Conservation (phyloP, 2,329 filamentous ascomycete genomes). For the Niveomyces coronatus region DNA sequence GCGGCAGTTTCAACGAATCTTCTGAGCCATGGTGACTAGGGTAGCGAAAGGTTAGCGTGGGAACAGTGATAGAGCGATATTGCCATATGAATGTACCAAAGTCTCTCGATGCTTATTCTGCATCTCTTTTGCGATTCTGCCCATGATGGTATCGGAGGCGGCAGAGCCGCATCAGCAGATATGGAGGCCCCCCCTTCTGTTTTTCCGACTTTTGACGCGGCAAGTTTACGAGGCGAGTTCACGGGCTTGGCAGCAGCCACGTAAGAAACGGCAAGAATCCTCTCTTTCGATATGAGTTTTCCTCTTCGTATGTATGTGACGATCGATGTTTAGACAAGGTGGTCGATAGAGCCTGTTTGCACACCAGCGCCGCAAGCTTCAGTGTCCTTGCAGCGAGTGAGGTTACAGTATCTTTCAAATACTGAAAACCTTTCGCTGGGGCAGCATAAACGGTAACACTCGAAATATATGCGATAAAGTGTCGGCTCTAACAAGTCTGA, state of each 20-base stretch:
- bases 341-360: no score
- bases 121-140: constrained; percentile 57
- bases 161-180: constrained; percentile 43
- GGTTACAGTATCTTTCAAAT: no score
- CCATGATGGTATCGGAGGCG: constrained; percentile 51
- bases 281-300: no score
- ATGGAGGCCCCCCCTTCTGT: constrained; percentile 47
- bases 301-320: no score
- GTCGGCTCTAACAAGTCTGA: neutral
- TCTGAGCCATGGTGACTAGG: constrained; percentile 76
- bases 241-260: no score
- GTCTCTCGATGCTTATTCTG: constrained; percentile 58
- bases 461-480: neutral
- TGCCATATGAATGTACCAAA: constrained; percentile 42
- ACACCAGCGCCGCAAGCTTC: no score
- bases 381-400: no score
- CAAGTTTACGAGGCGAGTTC: no score
- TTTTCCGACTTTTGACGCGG: constrained; percentile 28
- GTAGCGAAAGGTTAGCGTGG: constrained; percentile 16
- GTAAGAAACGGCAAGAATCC: no score
- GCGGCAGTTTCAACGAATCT: constrained; percentile 66
- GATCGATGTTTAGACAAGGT: no score
- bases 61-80: neutral
- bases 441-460: neutral
- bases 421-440: neutral